phyloP scores from a whole-genome alignment of 2,329 filamentous ascomycete species.

The Xylaria arbuscula region DNA sequence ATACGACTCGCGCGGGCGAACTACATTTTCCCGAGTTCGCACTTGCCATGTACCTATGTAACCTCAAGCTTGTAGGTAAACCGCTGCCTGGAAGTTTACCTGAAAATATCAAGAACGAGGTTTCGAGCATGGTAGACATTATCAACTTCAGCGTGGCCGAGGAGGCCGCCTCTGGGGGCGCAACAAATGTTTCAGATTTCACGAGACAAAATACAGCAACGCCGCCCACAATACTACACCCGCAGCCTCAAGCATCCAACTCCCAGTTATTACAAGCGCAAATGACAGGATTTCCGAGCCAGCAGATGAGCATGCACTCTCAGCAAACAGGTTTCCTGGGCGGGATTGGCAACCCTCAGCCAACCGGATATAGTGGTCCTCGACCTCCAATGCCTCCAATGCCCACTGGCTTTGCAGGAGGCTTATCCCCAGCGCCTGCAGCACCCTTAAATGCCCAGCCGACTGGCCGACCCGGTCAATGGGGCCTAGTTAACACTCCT shows the following conservation, averaged over 20 bases:
- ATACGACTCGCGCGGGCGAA: constrained; percentile 96
- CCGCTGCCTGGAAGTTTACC: constrained; percentile 79
- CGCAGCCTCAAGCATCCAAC: constrained; percentile 79
- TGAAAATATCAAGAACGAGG: constrained; percentile 91
- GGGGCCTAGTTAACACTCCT: constrained; percentile 97
- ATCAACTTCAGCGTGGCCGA: constrained; percentile 95
- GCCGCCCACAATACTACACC: constrained; percentile 71
- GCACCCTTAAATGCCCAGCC: constrained; percentile 88
- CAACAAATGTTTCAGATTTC: constrained; percentile 78
- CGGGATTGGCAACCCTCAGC: constrained; percentile 72
- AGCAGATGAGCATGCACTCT: constrained; percentile 69
- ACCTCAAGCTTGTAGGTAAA: constrained; percentile 89
- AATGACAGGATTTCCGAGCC: constrained; percentile 73
- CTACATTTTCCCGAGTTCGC: constrained; percentile 98
- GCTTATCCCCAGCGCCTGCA: constrained; percentile 65
- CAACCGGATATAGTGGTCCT: constrained; percentile 83
- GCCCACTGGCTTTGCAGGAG: constrained; percentile 73
- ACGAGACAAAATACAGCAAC: constrained; percentile 63
- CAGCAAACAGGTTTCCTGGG: constrained; percentile 77
- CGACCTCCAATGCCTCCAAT: constrained; percentile 86
- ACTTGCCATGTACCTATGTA: constrained; percentile 98
- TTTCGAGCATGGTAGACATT: constrained; percentile 99
- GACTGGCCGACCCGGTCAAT: constrained; percentile 91
- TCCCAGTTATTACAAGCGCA: constrained; percentile 72
- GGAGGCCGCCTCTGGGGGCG: constrained; percentile 66